Percentiles rank a stretch among this genome's conserved stretches.
phyloP scores from a whole-genome alignment of 176 grass and related monocot species.

The Oryza meridionalis region DNA sequence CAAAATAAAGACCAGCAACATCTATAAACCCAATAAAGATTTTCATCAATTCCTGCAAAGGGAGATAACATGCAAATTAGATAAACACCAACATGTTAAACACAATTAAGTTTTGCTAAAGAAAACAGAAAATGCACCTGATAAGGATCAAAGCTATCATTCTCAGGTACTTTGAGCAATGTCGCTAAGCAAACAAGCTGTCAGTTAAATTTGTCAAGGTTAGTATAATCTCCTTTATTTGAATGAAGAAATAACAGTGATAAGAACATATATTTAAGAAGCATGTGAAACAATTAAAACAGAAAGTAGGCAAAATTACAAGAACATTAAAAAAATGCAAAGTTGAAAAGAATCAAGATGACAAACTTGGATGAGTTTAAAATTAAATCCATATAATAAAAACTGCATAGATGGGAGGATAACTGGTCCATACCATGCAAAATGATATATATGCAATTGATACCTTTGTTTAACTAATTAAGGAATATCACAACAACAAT shows the following conservation, averaged over 20 bases:
- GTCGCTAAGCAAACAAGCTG: slow-evolving; percentile 98
- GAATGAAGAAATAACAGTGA: slow-evolving; percentile 8
- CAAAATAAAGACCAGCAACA: slow-evolving; percentile 98
- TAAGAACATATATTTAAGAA: not conserved
- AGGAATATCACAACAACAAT: not conserved
- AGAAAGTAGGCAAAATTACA: not conserved
- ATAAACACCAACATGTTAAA: slow-evolving; percentile 7
- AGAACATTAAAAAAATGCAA: not conserved
- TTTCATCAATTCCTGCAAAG: slow-evolving; percentile 87
- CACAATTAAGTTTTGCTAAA: slow-evolving; percentile 12
- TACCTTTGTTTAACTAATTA: slow-evolving; percentile 1
- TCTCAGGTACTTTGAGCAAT: slow-evolving; percentile 95
- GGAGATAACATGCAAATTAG: slow-evolving; percentile 32
- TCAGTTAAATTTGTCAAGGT: slow-evolving; percentile 36
- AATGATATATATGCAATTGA: not conserved
- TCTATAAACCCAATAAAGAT: slow-evolving; percentile 89
- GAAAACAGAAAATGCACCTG: slow-evolving; percentile 59
- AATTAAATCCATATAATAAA: not conserved
- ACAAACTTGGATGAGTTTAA: not conserved
- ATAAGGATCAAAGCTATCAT: slow-evolving; percentile 93
- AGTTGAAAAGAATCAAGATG: slow-evolving; percentile 10
- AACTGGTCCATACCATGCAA: slow-evolving; percentile 20
- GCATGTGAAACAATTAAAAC: not conserved
- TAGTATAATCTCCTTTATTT: slow-evolving; percentile 17
- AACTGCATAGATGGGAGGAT: slow-evolving; percentile 4